These are phyloP conservation scores for Alternaria consortialis DNA, from an alignment of 2,329 filamentous ascomycete species.

Conservation along the genomic window DNA sequence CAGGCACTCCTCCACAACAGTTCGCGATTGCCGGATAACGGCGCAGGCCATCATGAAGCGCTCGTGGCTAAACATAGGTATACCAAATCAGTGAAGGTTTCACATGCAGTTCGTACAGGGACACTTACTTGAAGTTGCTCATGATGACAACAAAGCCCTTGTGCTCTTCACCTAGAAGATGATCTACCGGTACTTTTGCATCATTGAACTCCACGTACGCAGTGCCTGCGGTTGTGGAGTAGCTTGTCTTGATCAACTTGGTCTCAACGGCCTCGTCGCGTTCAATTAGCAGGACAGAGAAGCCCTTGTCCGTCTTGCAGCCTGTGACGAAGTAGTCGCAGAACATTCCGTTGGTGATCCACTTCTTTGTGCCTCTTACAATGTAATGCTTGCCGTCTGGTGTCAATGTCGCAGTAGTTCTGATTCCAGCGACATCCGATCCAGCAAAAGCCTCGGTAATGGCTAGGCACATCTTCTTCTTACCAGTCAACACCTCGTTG, in stretches of 20 bases:
- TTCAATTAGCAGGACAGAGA: conserved; percentile 79
- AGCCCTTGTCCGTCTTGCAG: conserved; percentile 79
- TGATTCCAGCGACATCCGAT: conserved; percentile 79
- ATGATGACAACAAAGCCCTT: conserved; percentile 87
- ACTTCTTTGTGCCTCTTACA: conserved; percentile 78
- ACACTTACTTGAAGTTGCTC: conserved; percentile 75
- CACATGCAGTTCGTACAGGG: no score
- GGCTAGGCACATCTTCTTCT: conserved; percentile 88
- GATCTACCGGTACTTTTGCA: conserved; percentile 81
- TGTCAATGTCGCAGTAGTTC: conserved; percentile 71
- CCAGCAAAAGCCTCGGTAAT: conserved; percentile 91
- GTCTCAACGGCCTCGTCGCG: conserved; percentile 79
- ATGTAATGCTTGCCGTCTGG: conserved; percentile 63
- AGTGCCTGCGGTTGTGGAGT: conserved; percentile 81
- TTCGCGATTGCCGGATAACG: conserved; percentile 71
- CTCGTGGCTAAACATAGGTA: conserved; percentile 64
- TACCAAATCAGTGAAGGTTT: no score
- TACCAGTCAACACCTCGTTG: conserved; percentile 76
- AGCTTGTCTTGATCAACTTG: conserved; percentile 80
- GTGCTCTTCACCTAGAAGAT: conserved; percentile 82
- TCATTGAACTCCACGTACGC: conserved; percentile 85
- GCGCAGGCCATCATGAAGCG: conserved; percentile 77
- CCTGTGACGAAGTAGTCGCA: conserved; percentile 85
- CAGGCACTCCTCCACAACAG: conserved; percentile 81
- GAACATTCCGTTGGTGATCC: conserved; percentile 85